phyloP scores from a whole-genome alignment of 2,329 filamentous ascomycete genomes.

The Colletotrichum chrysophilum region DNA sequence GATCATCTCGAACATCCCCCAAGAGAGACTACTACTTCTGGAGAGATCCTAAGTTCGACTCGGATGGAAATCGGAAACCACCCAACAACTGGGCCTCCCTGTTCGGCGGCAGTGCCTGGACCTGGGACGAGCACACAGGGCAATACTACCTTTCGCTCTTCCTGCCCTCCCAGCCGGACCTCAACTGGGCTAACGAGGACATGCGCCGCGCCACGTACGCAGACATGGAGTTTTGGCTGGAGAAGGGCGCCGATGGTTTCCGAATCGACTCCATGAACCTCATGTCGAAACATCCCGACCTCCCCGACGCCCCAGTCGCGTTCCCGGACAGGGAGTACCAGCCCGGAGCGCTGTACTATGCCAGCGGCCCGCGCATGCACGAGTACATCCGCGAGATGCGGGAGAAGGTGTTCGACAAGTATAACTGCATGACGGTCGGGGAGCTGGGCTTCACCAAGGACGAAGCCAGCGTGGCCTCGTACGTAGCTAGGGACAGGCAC shows the following conservation, averaged over 20 bases:
- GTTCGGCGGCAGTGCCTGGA: slow-evolving; percentile 42
- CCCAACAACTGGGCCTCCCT: slow-evolving; percentile 50
- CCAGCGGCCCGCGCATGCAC: slow-evolving; percentile 60
- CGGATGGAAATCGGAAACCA: slow-evolving; percentile 37
- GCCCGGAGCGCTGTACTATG: slow-evolving; percentile 46
- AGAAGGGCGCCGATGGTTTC: slow-evolving; percentile 64
- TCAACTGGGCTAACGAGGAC: slow-evolving; percentile 70
- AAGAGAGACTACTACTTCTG: slow-evolving; percentile 64
- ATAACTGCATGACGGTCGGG: slow-evolving; percentile 62
- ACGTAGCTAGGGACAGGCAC: slow-evolving; percentile 49
- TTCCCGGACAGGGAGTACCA: slow-evolving; percentile 38
- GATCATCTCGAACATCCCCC: slow-evolving; percentile 49
- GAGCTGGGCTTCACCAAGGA: slow-evolving; percentile 55
- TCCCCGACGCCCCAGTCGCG: slow-evolving; percentile 49
- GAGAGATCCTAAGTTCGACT: slow-evolving; percentile 46
- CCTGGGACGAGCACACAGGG: slow-evolving; percentile 38
- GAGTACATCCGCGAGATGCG: slow-evolving; percentile 58
- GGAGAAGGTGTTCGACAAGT: slow-evolving; percentile 49
- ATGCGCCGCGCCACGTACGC: slow-evolving; percentile 65
- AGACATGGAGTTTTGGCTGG: slow-evolving; percentile 69
- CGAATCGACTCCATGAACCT: slow-evolving; percentile 64
- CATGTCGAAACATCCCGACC: slow-evolving; percentile 55
- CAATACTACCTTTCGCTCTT: slow-evolving; percentile 65
- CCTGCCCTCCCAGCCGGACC: slow-evolving; percentile 66
- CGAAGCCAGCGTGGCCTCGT: slow-evolving; percentile 47